A percentile compares a stretch with the other conserved stretches of the same genome.
Conservation (phyloP, 73 alveolate genomes). For the Symbiodinium pilosum region DNA sequence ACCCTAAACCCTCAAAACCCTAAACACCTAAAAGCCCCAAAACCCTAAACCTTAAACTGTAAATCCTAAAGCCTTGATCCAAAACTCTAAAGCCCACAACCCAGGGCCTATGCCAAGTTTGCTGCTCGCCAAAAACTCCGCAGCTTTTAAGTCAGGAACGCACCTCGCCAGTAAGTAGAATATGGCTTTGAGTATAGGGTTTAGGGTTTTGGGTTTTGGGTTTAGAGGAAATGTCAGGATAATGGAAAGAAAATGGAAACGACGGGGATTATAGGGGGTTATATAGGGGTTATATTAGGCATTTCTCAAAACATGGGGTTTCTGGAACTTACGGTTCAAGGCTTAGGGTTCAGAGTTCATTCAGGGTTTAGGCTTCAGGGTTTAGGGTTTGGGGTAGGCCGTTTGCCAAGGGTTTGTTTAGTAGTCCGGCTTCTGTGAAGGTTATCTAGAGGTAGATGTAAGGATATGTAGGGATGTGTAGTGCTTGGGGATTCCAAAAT, state of each 20-base stretch:
- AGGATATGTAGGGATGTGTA: too few relatives aligned
- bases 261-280: too few relatives aligned
- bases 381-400: too few relatives aligned
- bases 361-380: too few relatives aligned
- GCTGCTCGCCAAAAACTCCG: conserved; percentile 85
- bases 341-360: too few relatives aligned
- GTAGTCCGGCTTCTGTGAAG: too few relatives aligned
- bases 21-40: too few relatives aligned
- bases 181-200: not conserved
- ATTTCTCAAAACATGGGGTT: not conserved
- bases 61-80: not conserved
- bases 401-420: too few relatives aligned
- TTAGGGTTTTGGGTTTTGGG: not conserved
- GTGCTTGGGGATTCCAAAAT: too few relatives aligned
- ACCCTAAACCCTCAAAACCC: too few relatives aligned
- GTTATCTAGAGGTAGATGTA: too few relatives aligned
- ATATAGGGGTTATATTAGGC: not conserved
- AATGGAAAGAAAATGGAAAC: not conserved
- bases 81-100: not conserved
- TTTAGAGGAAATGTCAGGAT: not conserved
- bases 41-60: not conserved
- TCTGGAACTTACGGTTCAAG: not conserved
- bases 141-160: conserved; percentile 51
- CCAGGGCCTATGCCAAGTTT: conserved; percentile 55
- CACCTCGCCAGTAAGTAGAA: conserved; percentile 17